Percentiles rank a stretch among this genome's conserved stretches.
Evolutionary conservation across 805 yeast species (phyloP).

Genomic region (Wickerhamiella kazuoi): DNA sequence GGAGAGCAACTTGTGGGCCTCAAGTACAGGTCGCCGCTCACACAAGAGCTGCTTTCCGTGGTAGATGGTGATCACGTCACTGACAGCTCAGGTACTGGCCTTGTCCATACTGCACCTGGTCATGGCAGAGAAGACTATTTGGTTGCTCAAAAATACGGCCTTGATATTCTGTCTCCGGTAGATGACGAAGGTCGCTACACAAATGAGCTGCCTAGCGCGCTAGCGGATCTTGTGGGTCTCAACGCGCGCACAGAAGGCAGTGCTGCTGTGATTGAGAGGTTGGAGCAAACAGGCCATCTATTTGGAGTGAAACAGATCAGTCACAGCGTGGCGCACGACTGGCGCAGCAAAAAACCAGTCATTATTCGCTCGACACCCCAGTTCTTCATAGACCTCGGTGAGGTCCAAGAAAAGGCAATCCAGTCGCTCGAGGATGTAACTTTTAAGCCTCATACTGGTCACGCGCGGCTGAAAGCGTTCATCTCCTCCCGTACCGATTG

Average conservation of each 20-base stretch:
- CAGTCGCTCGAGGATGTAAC: conserved; percentile 42
- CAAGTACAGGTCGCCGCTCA: conserved; percentile 40
- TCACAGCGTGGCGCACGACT: conserved; percentile 91
- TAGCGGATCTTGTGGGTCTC: conserved; percentile 33
- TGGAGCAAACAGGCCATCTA: conserved; percentile 30
- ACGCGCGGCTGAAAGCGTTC: conserved; percentile 53
- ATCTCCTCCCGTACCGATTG: conserved; percentile 71
- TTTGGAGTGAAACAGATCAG: conserved; percentile 32
- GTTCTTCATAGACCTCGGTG: conserved; percentile 75
- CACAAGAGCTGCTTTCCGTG: conserved; percentile 35
- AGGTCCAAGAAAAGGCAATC: conserved; percentile 44
- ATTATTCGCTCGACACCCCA: conserved; percentile 90
- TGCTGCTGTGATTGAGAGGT: conserved; percentile 25
- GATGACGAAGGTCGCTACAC: conserved; percentile 57
- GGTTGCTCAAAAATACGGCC: conserved; percentile 38
- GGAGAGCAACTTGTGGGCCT: conserved; percentile 29
- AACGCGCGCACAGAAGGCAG: conserved; percentile 50
- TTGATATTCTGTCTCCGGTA: conserved; percentile 59
- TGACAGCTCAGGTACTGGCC: conserved; percentile 71
- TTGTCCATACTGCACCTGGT: conserved; percentile 95
- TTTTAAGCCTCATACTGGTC: conserved; percentile 61
- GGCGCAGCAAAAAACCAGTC: conserved; percentile 95
- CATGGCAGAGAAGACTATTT: conserved; percentile 90
- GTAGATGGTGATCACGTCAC: conserved; percentile 72
- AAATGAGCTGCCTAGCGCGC: conserved; percentile 30